These are phyloP conservation scores for Puccinia hordei DNA, from an alignment of 1,284 basidiomycete genomes.

Conservation along the genomic window DNA sequence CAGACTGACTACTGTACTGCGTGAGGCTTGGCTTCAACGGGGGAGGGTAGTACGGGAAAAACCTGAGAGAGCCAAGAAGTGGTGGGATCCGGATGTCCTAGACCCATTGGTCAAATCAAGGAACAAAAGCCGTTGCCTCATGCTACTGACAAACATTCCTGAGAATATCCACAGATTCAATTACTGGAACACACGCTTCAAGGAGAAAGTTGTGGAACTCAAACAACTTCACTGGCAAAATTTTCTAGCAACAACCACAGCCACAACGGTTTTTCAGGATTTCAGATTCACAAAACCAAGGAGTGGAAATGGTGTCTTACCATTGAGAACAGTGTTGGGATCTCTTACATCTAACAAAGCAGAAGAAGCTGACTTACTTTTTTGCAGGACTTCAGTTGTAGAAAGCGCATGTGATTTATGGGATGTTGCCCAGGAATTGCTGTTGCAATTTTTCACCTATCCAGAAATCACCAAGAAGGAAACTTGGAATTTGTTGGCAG, in stretches of 20 bases:
- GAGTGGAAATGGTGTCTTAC: background rate
- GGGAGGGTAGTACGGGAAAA: background rate
- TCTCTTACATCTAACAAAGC: too few relatives aligned
- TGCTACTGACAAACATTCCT: too few relatives aligned
- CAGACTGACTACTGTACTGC: too few relatives aligned
- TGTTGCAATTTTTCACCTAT: too few relatives aligned
- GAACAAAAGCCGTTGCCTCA: too few relatives aligned
- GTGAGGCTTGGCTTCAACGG: background rate
- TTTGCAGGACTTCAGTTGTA: background rate
- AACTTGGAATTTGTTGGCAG: too few relatives aligned
- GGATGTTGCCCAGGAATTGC: background rate
- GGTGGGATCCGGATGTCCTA: slow-evolving; percentile 16
- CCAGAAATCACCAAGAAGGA: too few relatives aligned
- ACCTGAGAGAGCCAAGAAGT: background rate
- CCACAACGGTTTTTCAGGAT: slow-evolving; percentile 11
- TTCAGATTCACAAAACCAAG: slow-evolving; percentile 37
- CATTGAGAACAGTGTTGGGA: too few relatives aligned
- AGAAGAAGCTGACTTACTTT: too few relatives aligned
- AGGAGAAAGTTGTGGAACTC: background rate
- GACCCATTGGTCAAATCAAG: background rate
- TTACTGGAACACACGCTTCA: too few relatives aligned
- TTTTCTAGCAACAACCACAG: background rate
- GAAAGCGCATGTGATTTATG: background rate
- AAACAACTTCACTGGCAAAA: slow-evolving; percentile 30
- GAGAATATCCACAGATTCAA: too few relatives aligned